Evolutionary conservation across 345 rosid genomes (phyloP).

Genomic region (Psidium guajava): DNA sequence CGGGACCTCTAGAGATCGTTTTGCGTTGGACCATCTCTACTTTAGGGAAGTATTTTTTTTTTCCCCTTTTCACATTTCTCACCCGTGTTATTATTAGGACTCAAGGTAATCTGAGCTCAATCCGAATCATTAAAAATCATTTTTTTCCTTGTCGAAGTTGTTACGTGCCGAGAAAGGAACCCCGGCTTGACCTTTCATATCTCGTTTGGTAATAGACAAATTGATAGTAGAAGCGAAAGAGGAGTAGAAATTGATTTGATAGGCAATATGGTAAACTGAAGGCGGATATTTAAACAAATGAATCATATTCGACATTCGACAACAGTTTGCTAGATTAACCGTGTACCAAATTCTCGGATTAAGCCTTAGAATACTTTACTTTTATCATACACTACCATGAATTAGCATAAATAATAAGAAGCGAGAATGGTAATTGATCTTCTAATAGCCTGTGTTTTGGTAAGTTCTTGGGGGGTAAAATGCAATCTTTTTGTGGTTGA

Average conservation of each 20-base stretch:
- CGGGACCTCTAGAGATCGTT: neutral
- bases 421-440: neutral
- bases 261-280: accelerated
- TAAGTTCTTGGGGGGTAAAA: neutral
- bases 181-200: too few relatives aligned
- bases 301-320: neutral
- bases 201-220: neutral
- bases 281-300: neutral
- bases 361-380: neutral
- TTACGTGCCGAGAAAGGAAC: too few relatives aligned
- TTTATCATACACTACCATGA: neutral
- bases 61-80: neutral
- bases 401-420: neutral
- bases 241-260: neutral
- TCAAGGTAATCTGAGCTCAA: neutral
- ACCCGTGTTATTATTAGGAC: neutral
- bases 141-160: too few relatives aligned
- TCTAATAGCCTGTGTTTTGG: neutral
- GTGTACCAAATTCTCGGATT: accelerated
- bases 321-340: neutral
- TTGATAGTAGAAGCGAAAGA: neutral
- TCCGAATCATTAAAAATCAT: neutral
- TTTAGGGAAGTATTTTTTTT: neutral
- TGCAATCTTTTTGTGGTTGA: neutral
- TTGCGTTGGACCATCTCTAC: neutral